A percentile compares a stretch with the other conserved stretches of the same genome.
These are phyloP conservation scores for Lithocarpus polystachyus DNA, from an alignment of 306 rosid genomes.

Conservation along the genomic window DNA sequence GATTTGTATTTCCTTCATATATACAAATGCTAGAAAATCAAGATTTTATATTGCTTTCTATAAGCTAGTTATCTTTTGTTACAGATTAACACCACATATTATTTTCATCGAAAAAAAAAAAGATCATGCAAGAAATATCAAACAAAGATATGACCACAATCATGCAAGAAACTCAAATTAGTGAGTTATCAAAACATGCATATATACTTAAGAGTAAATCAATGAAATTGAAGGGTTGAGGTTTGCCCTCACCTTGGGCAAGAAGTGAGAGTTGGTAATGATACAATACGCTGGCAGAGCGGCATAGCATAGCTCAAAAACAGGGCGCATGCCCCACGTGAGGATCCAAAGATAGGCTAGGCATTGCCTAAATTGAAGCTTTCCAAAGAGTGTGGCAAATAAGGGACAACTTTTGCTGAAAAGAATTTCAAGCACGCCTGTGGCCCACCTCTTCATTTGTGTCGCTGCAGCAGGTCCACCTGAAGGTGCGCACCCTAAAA, in stretches of 20 bases:
- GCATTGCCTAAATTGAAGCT: conserved; percentile 37
- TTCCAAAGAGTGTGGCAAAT: conserved; percentile 1
- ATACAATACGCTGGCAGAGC: conserved; percentile 35
- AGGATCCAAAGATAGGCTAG: conserved; percentile 20
- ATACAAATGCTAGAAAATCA: too few species aligned
- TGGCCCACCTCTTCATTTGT: conserved; percentile 41
- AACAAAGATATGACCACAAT: too few species aligned
- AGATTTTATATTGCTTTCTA: too few species aligned
- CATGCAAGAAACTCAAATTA: too few species aligned
- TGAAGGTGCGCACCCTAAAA: conserved; percentile 38
- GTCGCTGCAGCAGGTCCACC: conserved; percentile 33
- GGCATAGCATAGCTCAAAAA: conserved; percentile 34
- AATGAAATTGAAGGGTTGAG: background rate
- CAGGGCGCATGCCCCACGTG: conserved; percentile 18
- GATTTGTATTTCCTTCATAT: too few species aligned
- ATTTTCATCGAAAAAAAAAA: too few species aligned
- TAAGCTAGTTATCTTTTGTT: too few species aligned
- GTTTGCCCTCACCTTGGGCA: conserved; percentile 37
- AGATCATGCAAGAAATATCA: too few species aligned
- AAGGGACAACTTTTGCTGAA: conserved; percentile 32
- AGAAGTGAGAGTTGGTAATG: conserved; percentile 32
- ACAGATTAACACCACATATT: too few species aligned
- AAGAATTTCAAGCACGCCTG: conserved; percentile 43
- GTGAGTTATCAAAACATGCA: too few species aligned
- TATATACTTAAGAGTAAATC: too few species aligned